A percentile compares a stretch with the other conserved stretches of the same genome.
phyloP scores from a whole-genome alignment of 2,329 filamentous ascomycete genomes.

The Dendrostoma leiphaemia region DNA sequence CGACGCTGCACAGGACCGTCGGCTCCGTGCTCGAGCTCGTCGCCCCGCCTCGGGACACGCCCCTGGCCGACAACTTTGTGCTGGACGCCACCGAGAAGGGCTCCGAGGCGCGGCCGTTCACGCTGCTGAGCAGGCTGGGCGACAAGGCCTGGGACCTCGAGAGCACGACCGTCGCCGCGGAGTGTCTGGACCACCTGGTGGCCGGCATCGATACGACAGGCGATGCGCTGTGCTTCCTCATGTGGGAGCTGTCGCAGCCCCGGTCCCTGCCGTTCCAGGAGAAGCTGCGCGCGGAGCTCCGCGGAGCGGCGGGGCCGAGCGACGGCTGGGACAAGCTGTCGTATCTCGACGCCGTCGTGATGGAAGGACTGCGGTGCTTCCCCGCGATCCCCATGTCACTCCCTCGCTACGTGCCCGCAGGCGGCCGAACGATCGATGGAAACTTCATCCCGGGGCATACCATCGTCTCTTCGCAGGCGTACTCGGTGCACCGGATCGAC shows the following conservation, averaged over 20 bases:
- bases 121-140: conserved; percentile 57
- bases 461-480: conserved; percentile 60
- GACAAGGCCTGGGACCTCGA: conserved; percentile 49
- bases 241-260: conserved; percentile 68
- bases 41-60: conserved; percentile 54
- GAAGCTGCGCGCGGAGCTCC: conserved; percentile 52
- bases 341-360: conserved; percentile 62
- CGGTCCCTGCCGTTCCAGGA: conserved; percentile 49
- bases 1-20: conserved; percentile 46
- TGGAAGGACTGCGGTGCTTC: conserved; percentile 61
- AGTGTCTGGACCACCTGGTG: conserved; percentile 70
- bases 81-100: conserved; percentile 46
- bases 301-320: conserved; percentile 13
- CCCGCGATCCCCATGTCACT: conserved; percentile 66
- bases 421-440: conserved; percentile 55
- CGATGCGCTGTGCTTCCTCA: conserved; percentile 67
- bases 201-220: conserved; percentile 72
- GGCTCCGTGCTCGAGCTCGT: conserved; percentile 45
- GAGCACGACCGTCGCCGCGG: conserved; percentile 58
- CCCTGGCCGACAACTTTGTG: conserved; percentile 59
- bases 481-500: conserved; percentile 58
- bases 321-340: conserved; percentile 47
- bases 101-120: conserved; percentile 48
- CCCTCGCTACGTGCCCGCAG: conserved; percentile 56
- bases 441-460: conserved; percentile 51